A percentile compares a stretch with the other conserved stretches of the same genome.
These are phyloP conservation scores for Saccharomycopsis schoenii DNA, from an alignment of 805 yeast genomes.

Conservation along the genomic window DNA sequence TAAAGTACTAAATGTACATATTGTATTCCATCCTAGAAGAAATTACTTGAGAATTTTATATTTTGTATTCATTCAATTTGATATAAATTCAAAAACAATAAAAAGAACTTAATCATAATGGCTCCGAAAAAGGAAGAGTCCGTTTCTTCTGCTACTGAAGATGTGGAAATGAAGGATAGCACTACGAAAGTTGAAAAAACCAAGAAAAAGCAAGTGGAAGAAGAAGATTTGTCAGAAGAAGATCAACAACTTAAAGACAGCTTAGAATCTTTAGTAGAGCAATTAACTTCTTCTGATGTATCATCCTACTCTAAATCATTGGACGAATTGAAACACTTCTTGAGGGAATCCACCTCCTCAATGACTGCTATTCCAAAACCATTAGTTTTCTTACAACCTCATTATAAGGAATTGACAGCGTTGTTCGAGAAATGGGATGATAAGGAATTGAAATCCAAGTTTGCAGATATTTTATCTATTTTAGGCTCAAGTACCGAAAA, in stretches of 20 bases:
- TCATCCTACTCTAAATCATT: constrained; percentile 46
- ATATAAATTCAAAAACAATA: background rate
- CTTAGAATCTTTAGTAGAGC: constrained; percentile 77
- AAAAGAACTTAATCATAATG: background rate
- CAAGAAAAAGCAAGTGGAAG: constrained; percentile 31
- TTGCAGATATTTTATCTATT: constrained; percentile 87
- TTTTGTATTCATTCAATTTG: background rate
- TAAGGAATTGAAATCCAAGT: constrained; percentile 36
- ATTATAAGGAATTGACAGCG: constrained; percentile 56
- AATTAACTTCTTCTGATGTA: constrained; percentile 46
- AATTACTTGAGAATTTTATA: background rate
- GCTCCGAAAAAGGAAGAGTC: background rate
- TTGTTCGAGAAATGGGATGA: constrained; percentile 62
- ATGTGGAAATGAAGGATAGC: background rate
- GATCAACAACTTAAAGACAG: constrained; percentile 82
- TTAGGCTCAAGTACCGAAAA: constrained; percentile 77
- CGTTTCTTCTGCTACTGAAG: background rate
- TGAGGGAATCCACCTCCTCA: constrained; percentile 89
- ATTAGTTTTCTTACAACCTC: constrained; percentile 86
- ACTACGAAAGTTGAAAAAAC: background rate
- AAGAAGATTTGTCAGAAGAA: constrained; percentile 88
- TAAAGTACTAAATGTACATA: no score
- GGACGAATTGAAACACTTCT: constrained; percentile 59
- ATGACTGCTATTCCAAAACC: constrained; percentile 99
- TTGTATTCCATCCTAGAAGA: background rate